Conservation (phyloP, 768 basidiomycete species). For the Leucosporidium creatinivorum region DNA sequence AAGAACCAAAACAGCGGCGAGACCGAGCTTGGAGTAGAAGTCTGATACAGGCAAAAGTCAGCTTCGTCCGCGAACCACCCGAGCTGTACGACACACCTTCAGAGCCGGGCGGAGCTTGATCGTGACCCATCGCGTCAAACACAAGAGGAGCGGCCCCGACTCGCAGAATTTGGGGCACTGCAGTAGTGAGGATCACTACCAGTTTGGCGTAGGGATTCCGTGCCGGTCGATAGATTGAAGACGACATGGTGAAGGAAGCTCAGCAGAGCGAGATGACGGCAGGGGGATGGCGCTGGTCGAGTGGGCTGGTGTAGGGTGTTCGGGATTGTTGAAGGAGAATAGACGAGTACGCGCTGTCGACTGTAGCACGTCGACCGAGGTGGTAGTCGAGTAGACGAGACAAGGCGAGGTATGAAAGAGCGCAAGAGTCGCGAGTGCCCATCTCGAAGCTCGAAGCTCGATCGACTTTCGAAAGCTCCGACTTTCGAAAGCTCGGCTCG, state of each 20-base stretch:
- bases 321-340: no score
- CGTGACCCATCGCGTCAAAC: background rate
- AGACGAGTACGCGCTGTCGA: no score
- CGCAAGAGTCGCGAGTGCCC: no score
- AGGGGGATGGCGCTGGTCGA: no score
- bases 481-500: no score
- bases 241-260: background rate
- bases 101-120: background rate
- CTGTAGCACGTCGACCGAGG: no score
- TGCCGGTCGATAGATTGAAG: background rate
- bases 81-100: background rate
- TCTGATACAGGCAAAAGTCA: conserved; percentile 37
- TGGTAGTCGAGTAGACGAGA: no score
- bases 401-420: no score
- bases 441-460: no score
- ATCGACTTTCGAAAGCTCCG: no score
- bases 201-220: background rate
- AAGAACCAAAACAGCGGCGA: conserved; percentile 65
- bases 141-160: background rate
- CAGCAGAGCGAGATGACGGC: no score
- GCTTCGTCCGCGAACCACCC: background rate
- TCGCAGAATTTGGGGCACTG: background rate
- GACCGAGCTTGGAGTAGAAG: conserved; percentile 65
- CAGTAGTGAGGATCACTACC: background rate
- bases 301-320: no score